Conservation (phyloP, 139 green algal species). For the Micractinium sp. region DNA sequence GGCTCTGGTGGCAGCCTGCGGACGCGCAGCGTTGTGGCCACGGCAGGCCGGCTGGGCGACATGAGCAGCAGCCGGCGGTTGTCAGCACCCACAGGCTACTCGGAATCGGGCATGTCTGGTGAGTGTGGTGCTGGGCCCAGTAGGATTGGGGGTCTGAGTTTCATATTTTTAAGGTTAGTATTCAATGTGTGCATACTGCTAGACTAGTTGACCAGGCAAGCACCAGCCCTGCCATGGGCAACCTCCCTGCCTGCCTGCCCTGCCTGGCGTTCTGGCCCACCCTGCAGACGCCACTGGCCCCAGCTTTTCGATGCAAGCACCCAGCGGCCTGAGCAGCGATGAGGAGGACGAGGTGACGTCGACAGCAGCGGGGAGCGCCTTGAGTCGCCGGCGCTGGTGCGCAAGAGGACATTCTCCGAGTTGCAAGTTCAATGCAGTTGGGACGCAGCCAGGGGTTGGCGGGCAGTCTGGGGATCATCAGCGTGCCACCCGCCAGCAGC, state of each 20-base stretch:
- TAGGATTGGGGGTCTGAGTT: too few species aligned
- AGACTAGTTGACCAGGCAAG: too few species aligned
- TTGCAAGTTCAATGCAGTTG: background rate
- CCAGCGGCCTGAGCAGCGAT: constrained; percentile 35
- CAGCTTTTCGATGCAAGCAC: constrained; percentile 38
- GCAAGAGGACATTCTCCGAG: too few species aligned
- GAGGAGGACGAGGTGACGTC: constrained; percentile 3
- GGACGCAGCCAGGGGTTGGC: background rate
- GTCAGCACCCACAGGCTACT: constrained; percentile 24
- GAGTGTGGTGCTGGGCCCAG: background rate
- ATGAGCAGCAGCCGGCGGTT: constrained; percentile 6
- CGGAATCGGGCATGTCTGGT: constrained; percentile 16
- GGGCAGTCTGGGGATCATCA: too few species aligned
- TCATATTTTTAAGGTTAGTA: too few species aligned
- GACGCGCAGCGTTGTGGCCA: background rate
- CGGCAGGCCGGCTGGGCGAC: background rate
- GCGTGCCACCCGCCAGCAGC: too few species aligned
- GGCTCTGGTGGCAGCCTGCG: background rate
- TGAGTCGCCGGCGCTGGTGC: background rate
- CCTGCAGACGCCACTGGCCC: constrained; percentile 9
- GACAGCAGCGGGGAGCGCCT: background rate
- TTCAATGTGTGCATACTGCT: too few species aligned
- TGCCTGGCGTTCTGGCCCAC: background rate
- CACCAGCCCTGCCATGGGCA: background rate
- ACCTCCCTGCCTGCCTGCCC: background rate